Conservation (phyloP, 345 rosid genomes). For the Salix koriyanagi region DNA sequence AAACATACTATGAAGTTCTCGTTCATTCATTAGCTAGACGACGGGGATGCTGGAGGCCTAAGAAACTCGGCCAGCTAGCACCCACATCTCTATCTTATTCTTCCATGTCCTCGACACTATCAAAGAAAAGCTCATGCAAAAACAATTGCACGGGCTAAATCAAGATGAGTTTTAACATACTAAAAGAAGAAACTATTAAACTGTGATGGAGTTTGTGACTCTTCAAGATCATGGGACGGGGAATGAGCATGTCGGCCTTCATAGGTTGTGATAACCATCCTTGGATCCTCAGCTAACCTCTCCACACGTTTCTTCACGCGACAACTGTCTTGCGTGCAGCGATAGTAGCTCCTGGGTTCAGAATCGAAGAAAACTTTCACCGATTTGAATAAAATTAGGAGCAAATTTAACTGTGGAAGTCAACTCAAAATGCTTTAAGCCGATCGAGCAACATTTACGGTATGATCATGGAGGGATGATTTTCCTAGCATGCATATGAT, state of each 20-base stretch:
- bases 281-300: conserved; percentile 94
- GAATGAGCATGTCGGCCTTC: conserved; percentile 93
- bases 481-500: not conserved
- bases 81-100: not conserved
- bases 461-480: not conserved
- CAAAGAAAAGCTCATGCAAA: not conserved
- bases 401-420: not conserved
- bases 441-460: not conserved
- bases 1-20: not conserved
- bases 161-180: not conserved
- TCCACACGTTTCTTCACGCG: conserved; percentile 95
- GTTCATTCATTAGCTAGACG: not conserved
- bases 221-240: conserved; percentile 73
- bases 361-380: not conserved
- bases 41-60: not conserved
- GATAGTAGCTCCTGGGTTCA: conserved; percentile 83
- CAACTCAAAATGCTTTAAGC: not conserved
- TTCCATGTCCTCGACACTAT: not conserved
- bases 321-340: conserved; percentile 92
- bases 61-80: not conserved
- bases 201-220: conserved; percentile 40
- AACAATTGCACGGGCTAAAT: not conserved
- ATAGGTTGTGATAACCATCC: conserved; percentile 97
- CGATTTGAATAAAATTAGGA: not conserved
- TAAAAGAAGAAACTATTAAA: conserved; percentile 70